Base-by-base conservation (phyloP, 2,329 filamentous ascomycete genomes). In the Ceratocystiopsis sp. region DNA sequence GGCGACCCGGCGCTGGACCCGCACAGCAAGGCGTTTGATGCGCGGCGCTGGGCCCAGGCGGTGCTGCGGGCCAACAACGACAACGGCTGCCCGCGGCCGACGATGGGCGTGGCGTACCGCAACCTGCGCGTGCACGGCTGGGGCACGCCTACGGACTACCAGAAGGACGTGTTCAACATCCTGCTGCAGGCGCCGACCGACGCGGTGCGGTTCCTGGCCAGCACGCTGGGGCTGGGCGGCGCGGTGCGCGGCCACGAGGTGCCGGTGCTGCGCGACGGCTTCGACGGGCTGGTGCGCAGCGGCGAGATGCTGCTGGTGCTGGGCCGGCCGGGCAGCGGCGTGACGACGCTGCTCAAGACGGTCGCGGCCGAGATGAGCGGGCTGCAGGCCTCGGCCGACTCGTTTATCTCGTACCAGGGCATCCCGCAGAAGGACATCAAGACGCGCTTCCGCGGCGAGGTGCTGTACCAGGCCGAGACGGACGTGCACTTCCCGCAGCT, bases 401-500 rank as follows among this genome's bases (percentile, higher is more conserved):
- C 45, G 8, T 35, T 35, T 3, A 9, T 47, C 18, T 45, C 44
- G 3, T 48, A 43, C 38, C 37, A 47, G 29, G 45, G 48, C 32
- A 48, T 48, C 15, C 42, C 46, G n/a, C 40, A 42, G 36, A 29
- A 42, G 13, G 44, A 35, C 13, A 48, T 75, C 59, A 60, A 63
- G 50, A 46, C 46, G 17, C 49, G 49, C 18, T 58, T 54, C 44
- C 52, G 54, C 9, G 55, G 56, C 46, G 54, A 68, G 63, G 48
- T 56, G 19, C 49, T 57, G 57, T 91, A 91, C 61, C 87, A 82
- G 0, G 82, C 82, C 46, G 84, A 91, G 58, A 78, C 84, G 34
- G 85, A 93, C 56, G 78, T 82, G 5, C 82, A 87, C 60, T 87
- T 87, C 54, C 80, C 82, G 13, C 73, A 78, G 61, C 61, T 91